phyloP scores from a whole-genome alignment of 805 yeast genomes.

The Starmerella stigmatis region DNA sequence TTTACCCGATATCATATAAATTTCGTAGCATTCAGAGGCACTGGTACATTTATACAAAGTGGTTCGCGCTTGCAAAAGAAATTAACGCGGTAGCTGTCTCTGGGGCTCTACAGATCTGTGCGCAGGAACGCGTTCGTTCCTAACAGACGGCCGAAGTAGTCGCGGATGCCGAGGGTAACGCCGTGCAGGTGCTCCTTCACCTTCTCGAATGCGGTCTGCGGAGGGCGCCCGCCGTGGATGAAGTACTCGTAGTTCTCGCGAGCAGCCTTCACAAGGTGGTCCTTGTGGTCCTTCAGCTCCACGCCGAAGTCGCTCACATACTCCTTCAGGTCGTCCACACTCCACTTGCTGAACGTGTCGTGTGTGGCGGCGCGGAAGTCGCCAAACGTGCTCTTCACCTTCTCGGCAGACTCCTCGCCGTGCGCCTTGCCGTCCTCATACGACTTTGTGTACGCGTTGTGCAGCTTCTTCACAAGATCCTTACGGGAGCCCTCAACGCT shows the following conservation, averaged over 20 bases:
- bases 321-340: conserved; percentile 42
- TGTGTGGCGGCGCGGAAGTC: conserved; percentile 34
- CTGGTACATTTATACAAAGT: too few relatives aligned
- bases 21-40: too few relatives aligned
- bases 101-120: conserved; percentile 3
- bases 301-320: conserved; percentile 43
- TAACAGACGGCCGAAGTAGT: conserved; percentile 4
- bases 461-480: conserved; percentile 38
- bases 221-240: conserved; percentile 13
- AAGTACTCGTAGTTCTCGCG: conserved; percentile 18
- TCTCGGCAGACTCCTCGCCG: conserved; percentile 34
- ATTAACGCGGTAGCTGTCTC: neutral
- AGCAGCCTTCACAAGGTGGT: conserved; percentile 23
- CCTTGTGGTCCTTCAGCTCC: conserved; percentile 17
- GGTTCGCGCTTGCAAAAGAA: neutral
- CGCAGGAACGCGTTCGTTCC: conserved; percentile 1
- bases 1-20: too few relatives aligned
- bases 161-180: neutral
- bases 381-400: conserved; percentile 32
- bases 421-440: conserved; percentile 39
- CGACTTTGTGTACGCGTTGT: conserved; percentile 37
- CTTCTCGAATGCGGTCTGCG: conserved; percentile 9
- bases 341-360: conserved; percentile 39
- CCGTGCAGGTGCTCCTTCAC: conserved; percentile 1
- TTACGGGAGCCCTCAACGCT: conserved; percentile 37